Conservation (phyloP, 495 filamentous ascomycete genomes). For the Xylaria nigripes region DNA sequence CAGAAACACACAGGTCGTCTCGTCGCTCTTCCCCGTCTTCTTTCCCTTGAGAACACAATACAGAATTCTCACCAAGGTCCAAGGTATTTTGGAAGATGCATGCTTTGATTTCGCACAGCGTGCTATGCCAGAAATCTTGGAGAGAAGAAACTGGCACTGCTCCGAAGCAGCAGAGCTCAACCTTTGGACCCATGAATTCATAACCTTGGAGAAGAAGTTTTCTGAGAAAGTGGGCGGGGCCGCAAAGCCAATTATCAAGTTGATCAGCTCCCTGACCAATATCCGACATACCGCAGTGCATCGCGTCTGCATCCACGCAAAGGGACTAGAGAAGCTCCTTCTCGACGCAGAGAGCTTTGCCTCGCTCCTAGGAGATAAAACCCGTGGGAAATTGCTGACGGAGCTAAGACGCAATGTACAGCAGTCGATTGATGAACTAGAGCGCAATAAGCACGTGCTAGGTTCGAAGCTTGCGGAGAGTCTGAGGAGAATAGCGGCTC, state of each 20-base stretch:
- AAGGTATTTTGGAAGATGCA: constrained; percentile 4
- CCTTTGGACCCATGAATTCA: not conserved
- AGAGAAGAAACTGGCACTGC: constrained; percentile 1
- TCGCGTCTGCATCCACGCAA: not conserved
- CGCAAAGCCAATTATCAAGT: not conserved
- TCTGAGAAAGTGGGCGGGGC: not conserved
- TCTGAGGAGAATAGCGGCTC: constrained; percentile 4
- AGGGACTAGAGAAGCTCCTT: constrained; percentile 1
- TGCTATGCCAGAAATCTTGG: not conserved
- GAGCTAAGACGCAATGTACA: constrained; percentile 2
- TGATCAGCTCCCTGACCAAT: not conserved
- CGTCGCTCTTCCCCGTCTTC: constrained; percentile 1
- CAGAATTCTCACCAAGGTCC: constrained; percentile 4
- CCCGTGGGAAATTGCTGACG: not conserved
- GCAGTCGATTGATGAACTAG: constrained; percentile 2
- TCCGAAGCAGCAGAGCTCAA: constrained; percentile 6
- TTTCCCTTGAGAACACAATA: constrained; percentile 6
- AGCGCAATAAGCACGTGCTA: constrained; percentile 8
- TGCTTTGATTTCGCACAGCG: constrained; percentile 2
- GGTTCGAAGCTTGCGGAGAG: constrained; percentile 1
- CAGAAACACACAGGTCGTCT: not conserved
- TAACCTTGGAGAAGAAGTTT: not conserved
- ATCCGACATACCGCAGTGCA: constrained; percentile 4
- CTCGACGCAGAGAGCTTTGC: constrained; percentile 1
- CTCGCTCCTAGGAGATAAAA: not conserved